Percentiles rank a stretch among this genome's conserved stretches.
These are phyloP conservation scores for Candida insectalens DNA, from an alignment of 805 yeast genomes.

Conservation along the genomic window DNA sequence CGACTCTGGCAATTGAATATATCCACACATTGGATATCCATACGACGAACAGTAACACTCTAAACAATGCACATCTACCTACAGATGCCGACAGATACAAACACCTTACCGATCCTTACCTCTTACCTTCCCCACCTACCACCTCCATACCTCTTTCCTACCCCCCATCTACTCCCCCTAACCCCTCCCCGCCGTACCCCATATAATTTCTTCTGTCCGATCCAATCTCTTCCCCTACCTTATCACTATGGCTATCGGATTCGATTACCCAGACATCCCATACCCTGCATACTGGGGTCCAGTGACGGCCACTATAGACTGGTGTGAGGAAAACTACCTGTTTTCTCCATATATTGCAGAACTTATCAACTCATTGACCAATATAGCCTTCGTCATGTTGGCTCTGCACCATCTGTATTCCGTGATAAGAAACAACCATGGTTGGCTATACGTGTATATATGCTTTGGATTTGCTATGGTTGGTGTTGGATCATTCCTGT, in stretches of 20 bases:
- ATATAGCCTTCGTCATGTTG: constrained; percentile 28
- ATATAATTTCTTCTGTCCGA: not conserved
- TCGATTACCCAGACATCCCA: constrained; percentile 2
- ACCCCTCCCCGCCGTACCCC: not conserved
- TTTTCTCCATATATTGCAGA: constrained; percentile 83
- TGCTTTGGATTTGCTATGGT: constrained; percentile 79
- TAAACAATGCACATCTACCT: no score
- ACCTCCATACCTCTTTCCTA: not conserved
- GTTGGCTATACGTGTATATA: constrained; percentile 58
- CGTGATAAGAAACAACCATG: constrained; percentile 51
- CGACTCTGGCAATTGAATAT: no score
- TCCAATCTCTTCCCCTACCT: no score
- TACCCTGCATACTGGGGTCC: constrained; percentile 48
- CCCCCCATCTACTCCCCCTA: not conserved
- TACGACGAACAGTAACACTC: no score
- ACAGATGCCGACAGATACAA: no score
- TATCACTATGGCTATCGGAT: no score
- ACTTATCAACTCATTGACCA: constrained; percentile 79
- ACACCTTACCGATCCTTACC: no score
- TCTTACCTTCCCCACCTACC: not conserved
- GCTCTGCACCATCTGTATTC: constrained; percentile 35
- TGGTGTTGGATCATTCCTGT: constrained; percentile 90
- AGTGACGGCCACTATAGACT: constrained; percentile 91
- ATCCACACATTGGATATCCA: no score
- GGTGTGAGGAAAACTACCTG: constrained; percentile 98